Evolutionary conservation across 805 yeast species (phyloP), one percentile per base, ranked within the genome.

Genomic region (Nakazawaea siamensis): DNA sequence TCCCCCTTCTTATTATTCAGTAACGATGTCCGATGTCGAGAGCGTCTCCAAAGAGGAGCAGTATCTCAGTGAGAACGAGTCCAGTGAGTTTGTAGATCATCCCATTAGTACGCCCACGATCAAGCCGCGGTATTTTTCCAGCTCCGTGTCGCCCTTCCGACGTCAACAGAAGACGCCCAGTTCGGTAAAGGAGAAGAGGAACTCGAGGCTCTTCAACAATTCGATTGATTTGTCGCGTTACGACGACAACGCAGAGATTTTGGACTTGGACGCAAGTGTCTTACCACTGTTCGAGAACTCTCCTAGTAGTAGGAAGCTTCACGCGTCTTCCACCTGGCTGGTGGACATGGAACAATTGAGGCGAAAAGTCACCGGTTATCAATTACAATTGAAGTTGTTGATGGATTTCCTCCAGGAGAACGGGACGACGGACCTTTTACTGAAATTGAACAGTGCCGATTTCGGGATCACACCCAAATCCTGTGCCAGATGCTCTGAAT

Each of bases 331-430:
- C 14, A 9, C 35, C 9, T 24, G 41, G 12, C 58, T 27, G 18
- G 13, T 12, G n/a, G 24, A 28, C 13, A 7, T 18, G 23, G 54
- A 47, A 20, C 41, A 37, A 5, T 34, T 59, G 17, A 50, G 54
- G 24, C 51, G 49, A 34, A 54, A 57, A 24, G 42, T 57, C 13
- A 56, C 54, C 1, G 53, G 58, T 38, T 56, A 55, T 37, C 55
- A 51, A 39, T 48, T 59, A 18, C 62, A 59, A 36, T 33, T 59
- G 18, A 45, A 49, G 29, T 34, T 59, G 24, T 55, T 55, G 24
- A 46, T 48, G 21, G 60, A 55, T 29, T 42, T 58, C 18, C 38
- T 57, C 25, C 25, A 50, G 17, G 48, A 51, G 14, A 42, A 46
- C 19, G 37, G 40, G 3, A 38, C 35, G 9, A 29, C 29, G 15